These are phyloP conservation scores for Rauvolfia tetraphylla DNA, from an alignment of 257 asterid genomes.

Conservation along the genomic window DNA sequence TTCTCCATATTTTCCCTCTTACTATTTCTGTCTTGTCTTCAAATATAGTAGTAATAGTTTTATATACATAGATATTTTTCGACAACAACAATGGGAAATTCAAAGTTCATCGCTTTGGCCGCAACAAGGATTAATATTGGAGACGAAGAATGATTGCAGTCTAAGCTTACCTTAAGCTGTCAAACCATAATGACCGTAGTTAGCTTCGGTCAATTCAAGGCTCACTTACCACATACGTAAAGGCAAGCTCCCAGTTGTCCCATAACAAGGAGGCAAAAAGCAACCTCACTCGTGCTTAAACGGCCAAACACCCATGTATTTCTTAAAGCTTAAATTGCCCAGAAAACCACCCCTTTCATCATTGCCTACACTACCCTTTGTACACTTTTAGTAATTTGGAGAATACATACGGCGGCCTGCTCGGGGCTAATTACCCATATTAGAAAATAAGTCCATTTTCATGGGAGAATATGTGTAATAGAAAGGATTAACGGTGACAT, in stretches of 20 bases:
- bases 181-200: constrained; percentile 20
- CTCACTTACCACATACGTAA: constrained; percentile 67
- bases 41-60: not conserved
- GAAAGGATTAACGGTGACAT: not conserved
- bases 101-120: not conserved
- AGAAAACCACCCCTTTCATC: constrained; percentile 14
- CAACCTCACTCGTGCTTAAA: constrained; percentile 67
- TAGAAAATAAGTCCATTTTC: not conserved
- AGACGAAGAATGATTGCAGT: constrained; percentile 21
- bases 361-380: constrained; percentile 17
- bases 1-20: not conserved
- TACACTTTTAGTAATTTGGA: not conserved
- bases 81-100: too few relatives aligned
- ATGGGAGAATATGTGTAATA: not conserved
- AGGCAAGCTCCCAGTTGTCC: constrained; percentile 51
- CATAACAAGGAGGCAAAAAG: constrained; percentile 59
- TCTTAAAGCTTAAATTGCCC: constrained; percentile 8
- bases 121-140: not conserved
- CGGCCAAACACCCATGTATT: constrained; percentile 33
- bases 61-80: not conserved
- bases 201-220: constrained; percentile 16
- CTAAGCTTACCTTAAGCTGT: constrained; percentile 17
- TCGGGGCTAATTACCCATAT: not conserved
- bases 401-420: not conserved
- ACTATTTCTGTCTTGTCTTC: not conserved